phyloP scores from a whole-genome alignment of 331 rosid genomes.

The Cydonia oblonga region DNA sequence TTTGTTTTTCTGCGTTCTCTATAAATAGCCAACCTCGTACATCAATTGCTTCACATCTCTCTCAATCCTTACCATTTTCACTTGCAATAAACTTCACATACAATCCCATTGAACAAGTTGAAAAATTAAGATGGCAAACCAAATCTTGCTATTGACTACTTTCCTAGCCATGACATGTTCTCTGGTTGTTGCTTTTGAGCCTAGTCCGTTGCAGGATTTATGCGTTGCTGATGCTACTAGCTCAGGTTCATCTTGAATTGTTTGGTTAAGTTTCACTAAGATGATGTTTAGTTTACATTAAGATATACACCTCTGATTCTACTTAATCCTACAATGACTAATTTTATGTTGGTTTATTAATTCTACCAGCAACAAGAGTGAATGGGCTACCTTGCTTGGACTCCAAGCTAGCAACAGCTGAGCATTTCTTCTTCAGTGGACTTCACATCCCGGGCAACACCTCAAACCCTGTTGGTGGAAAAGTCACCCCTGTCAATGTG shows the following conservation, averaged over 20 bases:
- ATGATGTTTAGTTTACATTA: neutral
- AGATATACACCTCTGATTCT: neutral
- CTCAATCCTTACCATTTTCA: neutral
- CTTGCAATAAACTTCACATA: neutral
- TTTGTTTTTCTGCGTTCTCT: neutral
- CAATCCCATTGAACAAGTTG: neutral
- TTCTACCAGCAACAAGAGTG: constrained; percentile 4
- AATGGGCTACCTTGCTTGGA: constrained; percentile 24
- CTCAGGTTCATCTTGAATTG: neutral
- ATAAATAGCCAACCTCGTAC: neutral
- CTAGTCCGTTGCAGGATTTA: constrained; percentile 28
- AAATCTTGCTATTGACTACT: neutral
- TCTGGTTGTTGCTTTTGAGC: constrained; percentile 21
- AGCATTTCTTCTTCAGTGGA: constrained; percentile 23
- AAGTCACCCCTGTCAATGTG: constrained; percentile 22
- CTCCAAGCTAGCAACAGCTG: constrained; percentile 13
- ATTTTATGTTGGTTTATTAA: neutral
- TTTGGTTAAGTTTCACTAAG: neutral
- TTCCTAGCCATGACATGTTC: constrained; percentile 6
- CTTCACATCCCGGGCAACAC: constrained; percentile 23
- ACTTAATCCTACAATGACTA: neutral
- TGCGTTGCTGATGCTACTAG: constrained; percentile 23
- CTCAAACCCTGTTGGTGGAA: constrained; percentile 14
- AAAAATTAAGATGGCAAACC: neutral
- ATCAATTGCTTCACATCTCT: neutral